Percentiles rank a stretch among this genome's conserved stretches.
phyloP scores from a whole-genome alignment of 2,329 filamentous ascomycete species.

The Botrytis porri region DNA sequence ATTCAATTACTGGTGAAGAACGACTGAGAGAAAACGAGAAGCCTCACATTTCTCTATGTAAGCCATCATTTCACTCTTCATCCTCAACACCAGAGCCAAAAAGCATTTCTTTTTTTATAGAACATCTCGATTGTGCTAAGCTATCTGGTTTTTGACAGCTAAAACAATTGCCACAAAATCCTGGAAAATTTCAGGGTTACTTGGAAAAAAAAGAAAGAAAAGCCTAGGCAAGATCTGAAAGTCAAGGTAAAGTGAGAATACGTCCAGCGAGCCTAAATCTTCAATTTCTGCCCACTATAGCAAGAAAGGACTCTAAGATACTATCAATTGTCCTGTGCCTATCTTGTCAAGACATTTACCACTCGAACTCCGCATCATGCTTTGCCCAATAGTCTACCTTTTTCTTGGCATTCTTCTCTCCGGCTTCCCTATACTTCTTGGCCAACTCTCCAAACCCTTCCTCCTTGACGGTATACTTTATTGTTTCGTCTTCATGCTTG shows the following conservation, averaged over 20 bases:
- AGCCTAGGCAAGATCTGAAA: background rate
- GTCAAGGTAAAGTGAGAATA: background rate
- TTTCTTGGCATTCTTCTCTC: background rate
- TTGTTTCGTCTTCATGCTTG: slow-evolving; percentile 38
- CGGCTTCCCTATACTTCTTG: background rate
- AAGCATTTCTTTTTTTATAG: background rate
- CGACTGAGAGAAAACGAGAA: background rate
- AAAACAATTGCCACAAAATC: background rate
- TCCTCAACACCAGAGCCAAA: background rate
- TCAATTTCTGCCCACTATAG: background rate
- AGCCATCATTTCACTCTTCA: background rate
- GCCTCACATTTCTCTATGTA: background rate
- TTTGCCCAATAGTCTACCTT: slow-evolving; percentile 14
- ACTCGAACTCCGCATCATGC: background rate
- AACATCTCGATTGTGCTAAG: background rate
- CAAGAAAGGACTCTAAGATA: background rate
- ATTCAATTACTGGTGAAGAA: background rate
- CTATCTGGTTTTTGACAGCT: background rate
- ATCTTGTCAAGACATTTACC: background rate
- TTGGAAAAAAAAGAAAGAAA: background rate
- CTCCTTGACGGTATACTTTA: slow-evolving; percentile 36
- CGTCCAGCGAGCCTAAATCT: background rate
- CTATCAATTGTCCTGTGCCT: too few relatives aligned
- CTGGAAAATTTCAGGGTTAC: background rate
- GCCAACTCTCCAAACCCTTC: slow-evolving; percentile 10